phyloP scores from a whole-genome alignment of 2,329 filamentous ascomycete genomes.

The Aspergillus aculeatus region DNA sequence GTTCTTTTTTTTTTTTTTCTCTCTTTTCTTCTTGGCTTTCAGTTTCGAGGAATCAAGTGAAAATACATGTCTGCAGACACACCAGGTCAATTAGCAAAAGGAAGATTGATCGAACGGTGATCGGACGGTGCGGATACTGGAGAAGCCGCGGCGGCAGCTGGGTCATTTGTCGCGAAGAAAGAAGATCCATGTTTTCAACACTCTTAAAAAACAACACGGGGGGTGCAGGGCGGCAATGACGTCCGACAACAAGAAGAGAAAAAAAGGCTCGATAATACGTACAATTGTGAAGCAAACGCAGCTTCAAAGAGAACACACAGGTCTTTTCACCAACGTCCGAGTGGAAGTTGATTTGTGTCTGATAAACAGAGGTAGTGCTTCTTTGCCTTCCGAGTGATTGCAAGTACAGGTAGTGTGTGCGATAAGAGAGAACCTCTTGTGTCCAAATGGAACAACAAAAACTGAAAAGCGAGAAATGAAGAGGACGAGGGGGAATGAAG shows the following conservation, averaged over 20 bases:
- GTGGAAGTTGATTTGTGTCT: conserved; percentile 13
- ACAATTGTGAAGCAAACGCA: conserved; percentile 37
- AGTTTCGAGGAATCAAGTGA: conserved; percentile 36
- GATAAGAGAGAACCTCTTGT: conserved; percentile 11
- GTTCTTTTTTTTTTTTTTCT: conserved; percentile 23
- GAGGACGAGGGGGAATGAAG: neutral
- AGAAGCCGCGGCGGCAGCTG: neutral
- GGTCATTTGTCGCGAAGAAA: neutral
- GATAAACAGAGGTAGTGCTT: conserved; percentile 18
- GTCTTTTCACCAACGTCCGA: conserved; percentile 17
- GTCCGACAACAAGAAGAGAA: conserved; percentile 15
- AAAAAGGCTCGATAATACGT: conserved; percentile 38
- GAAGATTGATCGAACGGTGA: conserved; percentile 7
- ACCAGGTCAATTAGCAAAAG: conserved; percentile 41
- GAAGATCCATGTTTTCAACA: conserved; percentile 9
- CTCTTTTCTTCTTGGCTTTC: conserved; percentile 23
- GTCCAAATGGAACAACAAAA: neutral
- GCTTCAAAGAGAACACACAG: conserved; percentile 26
- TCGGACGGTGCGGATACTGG: neutral
- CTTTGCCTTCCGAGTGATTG: conserved; percentile 19
- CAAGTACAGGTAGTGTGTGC: conserved; percentile 29
- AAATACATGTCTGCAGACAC: conserved; percentile 46
- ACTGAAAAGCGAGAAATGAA: neutral
- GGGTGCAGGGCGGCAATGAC: neutral
- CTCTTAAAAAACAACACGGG: conserved; percentile 4